Evolutionary conservation across 2,329 filamentous ascomycete species (phyloP).

Genomic region (Coniochaeta sp.): DNA sequence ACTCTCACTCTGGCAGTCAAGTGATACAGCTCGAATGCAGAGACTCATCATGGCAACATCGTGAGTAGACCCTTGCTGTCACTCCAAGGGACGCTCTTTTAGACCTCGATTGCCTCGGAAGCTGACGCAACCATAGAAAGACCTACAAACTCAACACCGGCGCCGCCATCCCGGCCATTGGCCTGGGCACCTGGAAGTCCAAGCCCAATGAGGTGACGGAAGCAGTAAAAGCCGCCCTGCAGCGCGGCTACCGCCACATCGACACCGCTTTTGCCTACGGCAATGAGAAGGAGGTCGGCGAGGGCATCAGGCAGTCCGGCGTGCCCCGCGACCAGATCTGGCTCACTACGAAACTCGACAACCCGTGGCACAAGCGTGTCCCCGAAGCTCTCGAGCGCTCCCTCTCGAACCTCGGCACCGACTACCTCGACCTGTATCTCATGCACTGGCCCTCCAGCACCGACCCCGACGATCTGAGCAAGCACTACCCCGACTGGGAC

Average conservation of each 20-base stretch:
- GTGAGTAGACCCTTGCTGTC: neutral
- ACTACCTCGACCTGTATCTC: conserved; percentile 64
- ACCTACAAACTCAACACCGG: conserved; percentile 40
- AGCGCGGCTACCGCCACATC: conserved; percentile 58
- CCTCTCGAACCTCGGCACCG: conserved; percentile 50
- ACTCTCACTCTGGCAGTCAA: neutral
- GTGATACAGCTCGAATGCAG: neutral
- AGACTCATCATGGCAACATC: conserved; percentile 1
- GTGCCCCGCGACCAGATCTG: conserved; percentile 60
- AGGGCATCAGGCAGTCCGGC: conserved; percentile 55
- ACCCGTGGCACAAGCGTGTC: conserved; percentile 68
- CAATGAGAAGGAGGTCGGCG: conserved; percentile 57
- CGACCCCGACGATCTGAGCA: conserved; percentile 53
- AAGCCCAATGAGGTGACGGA: conserved; percentile 53
- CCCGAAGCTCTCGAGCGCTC: conserved; percentile 52
- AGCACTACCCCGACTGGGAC: conserved; percentile 70
- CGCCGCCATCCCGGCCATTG: conserved; percentile 53
- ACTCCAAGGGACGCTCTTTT: conserved; percentile 3
- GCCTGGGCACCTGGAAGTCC: conserved; percentile 53
- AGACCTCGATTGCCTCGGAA: no score
- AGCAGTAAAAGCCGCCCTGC: conserved; percentile 56
- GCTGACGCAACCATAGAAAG: conserved; percentile 14
- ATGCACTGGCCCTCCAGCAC: conserved; percentile 67
- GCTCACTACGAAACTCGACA: conserved; percentile 77
- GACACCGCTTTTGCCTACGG: conserved; percentile 64